Evolutionary conservation across 23 red algal species (phyloP), one percentile per base, ranked within the genome.

Genomic region (Porphyridium purpureum): DNA sequence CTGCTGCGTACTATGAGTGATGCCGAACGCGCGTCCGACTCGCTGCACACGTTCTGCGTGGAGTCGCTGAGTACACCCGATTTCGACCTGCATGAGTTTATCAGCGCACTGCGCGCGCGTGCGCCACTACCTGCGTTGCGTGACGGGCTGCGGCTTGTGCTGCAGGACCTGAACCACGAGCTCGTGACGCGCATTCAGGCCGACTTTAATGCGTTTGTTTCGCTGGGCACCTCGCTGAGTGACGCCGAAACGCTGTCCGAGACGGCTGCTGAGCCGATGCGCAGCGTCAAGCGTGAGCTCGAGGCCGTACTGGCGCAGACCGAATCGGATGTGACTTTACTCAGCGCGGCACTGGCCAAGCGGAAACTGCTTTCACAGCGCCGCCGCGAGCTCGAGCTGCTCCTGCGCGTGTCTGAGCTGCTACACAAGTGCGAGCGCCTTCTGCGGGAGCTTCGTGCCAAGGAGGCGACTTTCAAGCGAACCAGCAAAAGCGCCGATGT

Each of bases 381-480:
- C n/a, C n/a, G n/a, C n/a, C n/a, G n/a, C n/a, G n/a, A n/a, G n/a
- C 61, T 85, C 7, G 58, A 58, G 24, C 60, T 66, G 9, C 57
- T 74, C 22, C 15, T 66, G 9, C 33, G 42, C 31, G 62, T 66
- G 35, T 66, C 70, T 33, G 68, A 72, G 33, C 64, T 75, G n/a
- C 42, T 85, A 17, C 54, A 54, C 7, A 72, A 85, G 55, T 85
- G 80, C 55, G 80, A 85, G 50, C 21, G 66, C 26, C 62, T 85
- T 0, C 25, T 85, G 7, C 56, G 52, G 32, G 59, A 65, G 31
- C n/a, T n/a, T n/a, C n/a, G n/a, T n/a, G n/a, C n/a, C n/a, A n/a
- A n/a, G n/a, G n/a, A n/a, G n/a, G n/a, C n/a, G n/a, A n/a, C n/a
- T n/a, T n/a, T n/a, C n/a, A n/a, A n/a, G n/a, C n/a, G n/a, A n/a